Percentiles rank a stretch among this genome's conserved stretches.
phyloP scores from a whole-genome alignment of 169 alveolate species.

The Plasmodium yoelii region DNA sequence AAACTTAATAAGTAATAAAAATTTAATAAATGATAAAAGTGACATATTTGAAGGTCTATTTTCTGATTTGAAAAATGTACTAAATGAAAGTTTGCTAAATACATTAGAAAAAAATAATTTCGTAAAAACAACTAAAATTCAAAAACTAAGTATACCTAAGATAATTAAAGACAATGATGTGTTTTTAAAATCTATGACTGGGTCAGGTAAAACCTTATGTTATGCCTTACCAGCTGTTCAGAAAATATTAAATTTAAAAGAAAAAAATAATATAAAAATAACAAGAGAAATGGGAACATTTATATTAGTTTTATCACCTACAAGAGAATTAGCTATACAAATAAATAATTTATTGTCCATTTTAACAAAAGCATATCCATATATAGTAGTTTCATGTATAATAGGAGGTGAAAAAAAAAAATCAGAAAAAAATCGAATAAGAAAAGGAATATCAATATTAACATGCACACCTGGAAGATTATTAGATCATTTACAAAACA shows the following conservation, averaged over 20 bases:
- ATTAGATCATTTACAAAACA: constrained; percentile 93
- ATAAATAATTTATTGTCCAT: constrained; percentile 77
- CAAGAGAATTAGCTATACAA: constrained; percentile 93
- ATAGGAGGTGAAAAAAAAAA: constrained; percentile 94
- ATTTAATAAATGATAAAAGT: neutral
- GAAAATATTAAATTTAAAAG: constrained; percentile 64
- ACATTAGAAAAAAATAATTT: constrained; percentile 80
- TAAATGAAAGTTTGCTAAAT: constrained; percentile 30
- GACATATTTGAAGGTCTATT: constrained; percentile 64
- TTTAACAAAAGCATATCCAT: constrained; percentile 80
- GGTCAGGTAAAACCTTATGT: constrained; percentile 98
- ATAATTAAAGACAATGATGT: constrained; percentile 92
- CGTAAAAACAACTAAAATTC: constrained; percentile 87
- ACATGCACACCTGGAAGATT: constrained; percentile 99
- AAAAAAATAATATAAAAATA: constrained; percentile 21
- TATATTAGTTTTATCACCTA: constrained; percentile 87
- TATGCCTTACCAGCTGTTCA: constrained; percentile 94
- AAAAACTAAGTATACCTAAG: constrained; percentile 93
- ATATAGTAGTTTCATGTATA: constrained; percentile 85
- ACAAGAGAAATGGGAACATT: constrained; percentile 89
- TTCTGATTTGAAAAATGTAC: constrained; percentile 47
- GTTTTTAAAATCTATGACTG: constrained; percentile 95
- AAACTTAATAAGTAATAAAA: too few species aligned
- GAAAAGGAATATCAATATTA: constrained; percentile 94
- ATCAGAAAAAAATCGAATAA: constrained; percentile 92